These are phyloP conservation scores for Microbotryomycetes sp. DNA, from an alignment of 1,284 basidiomycete genomes.

Conservation along the genomic window DNA sequence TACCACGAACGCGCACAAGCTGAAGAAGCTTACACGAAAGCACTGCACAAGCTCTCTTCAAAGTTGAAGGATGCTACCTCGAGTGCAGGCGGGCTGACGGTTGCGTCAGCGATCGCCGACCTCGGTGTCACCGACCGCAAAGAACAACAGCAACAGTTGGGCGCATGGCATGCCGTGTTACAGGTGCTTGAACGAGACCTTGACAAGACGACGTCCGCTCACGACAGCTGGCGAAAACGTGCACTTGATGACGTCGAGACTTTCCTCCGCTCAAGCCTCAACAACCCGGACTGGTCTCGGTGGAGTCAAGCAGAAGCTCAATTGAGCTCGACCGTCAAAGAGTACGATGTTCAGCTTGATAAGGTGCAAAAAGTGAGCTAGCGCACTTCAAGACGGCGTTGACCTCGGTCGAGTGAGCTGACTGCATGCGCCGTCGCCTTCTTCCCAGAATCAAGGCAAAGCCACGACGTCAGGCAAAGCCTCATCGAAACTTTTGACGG, in stretches of 20 bases:
- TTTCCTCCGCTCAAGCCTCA: slow-evolving; percentile 9
- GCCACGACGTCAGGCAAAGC: slow-evolving; percentile 14
- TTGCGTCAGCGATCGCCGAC: slow-evolving; percentile 9
- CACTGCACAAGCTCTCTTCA: slow-evolving; percentile 47
- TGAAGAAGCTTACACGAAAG: slow-evolving; percentile 48
- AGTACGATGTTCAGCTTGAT: slow-evolving; percentile 23
- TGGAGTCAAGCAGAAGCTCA: slow-evolving; percentile 10
- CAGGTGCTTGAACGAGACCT: slow-evolving; percentile 18
- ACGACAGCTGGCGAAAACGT: slow-evolving; percentile 16
- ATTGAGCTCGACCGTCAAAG: slow-evolving; percentile 6
- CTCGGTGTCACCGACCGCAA: slow-evolving; percentile 3
- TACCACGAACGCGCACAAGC: slow-evolving; percentile 48
- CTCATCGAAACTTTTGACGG: slow-evolving; percentile 23
- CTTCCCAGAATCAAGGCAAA: slow-evolving; percentile 13
- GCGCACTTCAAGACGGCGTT: neutral
- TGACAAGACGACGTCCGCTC: slow-evolving; percentile 7
- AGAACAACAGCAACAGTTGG: slow-evolving; percentile 9
- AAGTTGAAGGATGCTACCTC: slow-evolving; percentile 39
- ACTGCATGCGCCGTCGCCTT: neutral
- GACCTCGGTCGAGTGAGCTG: neutral
- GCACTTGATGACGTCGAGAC: slow-evolving; percentile 13
- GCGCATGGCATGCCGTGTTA: slow-evolving; percentile 4
- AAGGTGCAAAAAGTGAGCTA: slow-evolving; percentile 26
- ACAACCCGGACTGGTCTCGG: slow-evolving; percentile 14
- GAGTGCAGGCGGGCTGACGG: slow-evolving; percentile 1